phyloP scores from a whole-genome alignment of 805 yeast genomes.

The Saturnispora galanensis region DNA sequence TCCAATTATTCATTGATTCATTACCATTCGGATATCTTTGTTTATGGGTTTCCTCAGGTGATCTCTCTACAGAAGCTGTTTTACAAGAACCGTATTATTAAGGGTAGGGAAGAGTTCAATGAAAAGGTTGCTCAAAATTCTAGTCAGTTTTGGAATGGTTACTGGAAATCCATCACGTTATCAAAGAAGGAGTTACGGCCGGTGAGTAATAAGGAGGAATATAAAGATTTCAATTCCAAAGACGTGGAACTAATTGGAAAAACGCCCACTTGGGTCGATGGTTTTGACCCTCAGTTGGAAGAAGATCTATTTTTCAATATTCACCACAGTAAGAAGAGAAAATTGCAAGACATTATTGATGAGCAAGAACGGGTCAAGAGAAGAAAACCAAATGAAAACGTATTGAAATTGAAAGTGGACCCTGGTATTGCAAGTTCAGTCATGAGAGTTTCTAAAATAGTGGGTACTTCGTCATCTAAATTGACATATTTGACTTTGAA shows the following conservation, averaged over 20 bases:
- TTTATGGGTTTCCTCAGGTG: slow-evolving; percentile 55
- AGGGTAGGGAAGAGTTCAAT: slow-evolving; percentile 22
- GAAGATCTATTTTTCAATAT: slow-evolving; percentile 11
- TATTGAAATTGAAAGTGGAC: background rate
- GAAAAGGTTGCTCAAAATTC: slow-evolving; percentile 28
- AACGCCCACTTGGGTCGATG: slow-evolving; percentile 20
- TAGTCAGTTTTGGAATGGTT: slow-evolving; percentile 41
- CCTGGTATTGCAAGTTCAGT: slow-evolving; percentile 13
- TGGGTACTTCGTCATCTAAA: slow-evolving; percentile 61
- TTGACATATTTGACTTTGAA: slow-evolving; percentile 49
- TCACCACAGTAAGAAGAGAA: background rate
- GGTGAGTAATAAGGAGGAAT: slow-evolving; percentile 13
- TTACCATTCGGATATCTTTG: slow-evolving; percentile 26
- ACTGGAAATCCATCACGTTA: slow-evolving; percentile 34
- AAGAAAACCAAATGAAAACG: background rate
- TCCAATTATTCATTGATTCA: slow-evolving; percentile 37
- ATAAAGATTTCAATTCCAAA: slow-evolving; percentile 9
- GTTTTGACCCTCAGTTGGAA: slow-evolving; percentile 20
- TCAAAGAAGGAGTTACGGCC: slow-evolving; percentile 17
- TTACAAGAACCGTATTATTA: slow-evolving; percentile 41
- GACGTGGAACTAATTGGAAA: slow-evolving; percentile 20
- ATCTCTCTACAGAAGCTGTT: slow-evolving; percentile 41
- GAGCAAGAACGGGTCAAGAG: background rate
- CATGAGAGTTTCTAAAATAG: slow-evolving; percentile 29
- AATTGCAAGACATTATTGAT: background rate